A percentile compares a stretch with the other conserved stretches of the same genome.
Conservation (phyloP, 805 yeast genomes). For the Teunomyces panamensis region DNA sequence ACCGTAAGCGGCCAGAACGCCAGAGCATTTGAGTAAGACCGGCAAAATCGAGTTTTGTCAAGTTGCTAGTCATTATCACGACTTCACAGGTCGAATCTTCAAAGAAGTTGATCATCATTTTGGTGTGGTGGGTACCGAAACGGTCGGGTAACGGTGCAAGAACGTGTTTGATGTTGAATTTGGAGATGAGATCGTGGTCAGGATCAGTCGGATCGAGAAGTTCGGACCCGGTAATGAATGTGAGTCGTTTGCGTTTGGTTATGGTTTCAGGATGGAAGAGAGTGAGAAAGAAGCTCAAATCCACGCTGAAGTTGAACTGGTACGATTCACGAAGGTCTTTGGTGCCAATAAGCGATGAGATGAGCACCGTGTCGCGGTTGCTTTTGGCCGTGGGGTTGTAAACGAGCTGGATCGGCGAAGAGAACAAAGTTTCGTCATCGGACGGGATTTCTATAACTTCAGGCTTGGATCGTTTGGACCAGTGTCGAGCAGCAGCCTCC, state of each 20-base stretch:
- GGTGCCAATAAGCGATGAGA: conserved; percentile 30
- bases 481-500: conserved; percentile 22
- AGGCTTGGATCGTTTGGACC: conserved; percentile 15
- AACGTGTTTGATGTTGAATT: conserved; percentile 27
- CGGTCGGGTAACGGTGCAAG: conserved; percentile 30
- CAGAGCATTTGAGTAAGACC: conserved; percentile 66
- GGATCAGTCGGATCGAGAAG: conserved; percentile 11
- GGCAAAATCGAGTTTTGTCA: conserved; percentile 51
- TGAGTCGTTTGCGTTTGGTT: conserved; percentile 16
- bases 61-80: conserved; percentile 58
- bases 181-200: conserved; percentile 11
- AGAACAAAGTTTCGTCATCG: conserved; percentile 6
- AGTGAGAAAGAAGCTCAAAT: conserved; percentile 37
- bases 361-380: conserved; percentile 26
- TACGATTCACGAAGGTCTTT: conserved; percentile 32
- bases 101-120: conserved; percentile 60
- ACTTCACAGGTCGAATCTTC: conserved; percentile 46
- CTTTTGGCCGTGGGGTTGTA: conserved; percentile 20
- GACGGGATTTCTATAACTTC: conserved; percentile 8
- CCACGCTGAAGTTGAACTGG: conserved; percentile 50
- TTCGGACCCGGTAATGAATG: conserved; percentile 29
- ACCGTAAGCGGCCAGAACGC: conserved; percentile 49
- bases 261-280: conserved; percentile 26
- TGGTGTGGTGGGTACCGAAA: conserved; percentile 60
- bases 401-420: conserved; percentile 23